These are phyloP conservation scores for Magnaporthiopsis poae DNA, from an alignment of 2,329 filamentous ascomycete genomes.

Conservation along the genomic window DNA sequence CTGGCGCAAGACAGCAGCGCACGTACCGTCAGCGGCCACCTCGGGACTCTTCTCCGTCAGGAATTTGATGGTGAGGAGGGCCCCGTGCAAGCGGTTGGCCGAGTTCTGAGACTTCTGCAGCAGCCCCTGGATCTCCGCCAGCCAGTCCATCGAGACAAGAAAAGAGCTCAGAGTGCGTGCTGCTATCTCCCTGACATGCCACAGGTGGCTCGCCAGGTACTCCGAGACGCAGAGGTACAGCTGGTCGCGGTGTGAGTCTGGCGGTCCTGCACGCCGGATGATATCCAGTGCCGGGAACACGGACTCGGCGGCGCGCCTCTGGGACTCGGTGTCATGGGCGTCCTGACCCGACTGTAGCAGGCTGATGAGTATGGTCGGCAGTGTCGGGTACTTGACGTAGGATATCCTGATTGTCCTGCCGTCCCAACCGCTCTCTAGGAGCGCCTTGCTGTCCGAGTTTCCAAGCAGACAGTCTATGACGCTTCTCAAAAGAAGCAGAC, in stretches of 20 bases:
- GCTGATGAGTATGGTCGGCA: conserved; percentile 53
- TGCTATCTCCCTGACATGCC: conserved; percentile 75
- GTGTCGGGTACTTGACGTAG: conserved; percentile 57
- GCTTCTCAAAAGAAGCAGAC: conserved; percentile 76
- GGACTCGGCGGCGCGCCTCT: conserved; percentile 47
- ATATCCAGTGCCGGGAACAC: conserved; percentile 80
- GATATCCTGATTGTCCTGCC: conserved; percentile 56
- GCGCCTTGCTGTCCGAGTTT: conserved; percentile 59
- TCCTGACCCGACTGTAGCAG: conserved; percentile 45
- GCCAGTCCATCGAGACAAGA: conserved; percentile 42
- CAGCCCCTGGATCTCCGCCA: conserved; percentile 28
- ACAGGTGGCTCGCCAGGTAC: conserved; percentile 60
- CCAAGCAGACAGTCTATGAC: conserved; percentile 72
- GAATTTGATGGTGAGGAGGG: conserved; percentile 46
- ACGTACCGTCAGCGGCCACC: background rate
- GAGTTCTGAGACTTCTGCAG: conserved; percentile 23
- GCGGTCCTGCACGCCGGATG: conserved; percentile 60
- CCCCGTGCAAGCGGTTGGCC: conserved; percentile 49
- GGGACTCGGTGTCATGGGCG: conserved; percentile 24
- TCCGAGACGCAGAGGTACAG: conserved; percentile 49
- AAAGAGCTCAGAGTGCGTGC: conserved; percentile 62
- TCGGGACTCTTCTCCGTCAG: conserved; percentile 34
- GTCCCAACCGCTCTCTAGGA: conserved; percentile 53
- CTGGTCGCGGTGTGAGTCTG: conserved; percentile 41
- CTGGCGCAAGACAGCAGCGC: too few relatives aligned